Percentiles rank a stretch among this genome's conserved stretches.
Conservation (phyloP, 1,284 basidiomycete species). For the Gomphus bonarii region DNA sequence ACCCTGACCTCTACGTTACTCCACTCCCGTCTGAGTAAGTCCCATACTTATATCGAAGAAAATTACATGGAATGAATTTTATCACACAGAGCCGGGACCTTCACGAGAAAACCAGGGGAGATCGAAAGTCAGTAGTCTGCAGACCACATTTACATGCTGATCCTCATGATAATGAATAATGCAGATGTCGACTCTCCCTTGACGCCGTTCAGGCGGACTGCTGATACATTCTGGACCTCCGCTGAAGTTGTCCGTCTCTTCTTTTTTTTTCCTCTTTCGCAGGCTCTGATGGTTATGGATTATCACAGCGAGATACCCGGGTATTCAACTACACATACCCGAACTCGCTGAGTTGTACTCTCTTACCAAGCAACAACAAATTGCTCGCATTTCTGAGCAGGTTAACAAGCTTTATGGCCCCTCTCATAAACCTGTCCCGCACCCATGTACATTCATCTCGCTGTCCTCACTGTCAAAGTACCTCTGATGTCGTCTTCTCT, state of each 20-base stretch:
- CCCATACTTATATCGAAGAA: not conserved
- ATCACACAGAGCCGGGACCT: not conserved
- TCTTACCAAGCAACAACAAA: not conserved
- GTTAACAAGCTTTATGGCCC: slow-evolving; percentile 3
- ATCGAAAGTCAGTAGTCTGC: not conserved
- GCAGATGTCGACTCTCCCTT: slow-evolving; percentile 3
- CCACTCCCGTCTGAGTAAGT: not conserved
- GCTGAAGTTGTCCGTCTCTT: not conserved
- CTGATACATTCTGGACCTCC: not conserved
- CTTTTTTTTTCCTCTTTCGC: not conserved
- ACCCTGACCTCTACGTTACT: slow-evolving; percentile 29
- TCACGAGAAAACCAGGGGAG: slow-evolving; percentile 2
- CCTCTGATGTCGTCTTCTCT: not conserved
- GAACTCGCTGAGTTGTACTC: not conserved
- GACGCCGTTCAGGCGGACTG: not conserved
- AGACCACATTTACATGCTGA: not conserved
- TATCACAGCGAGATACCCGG: not conserved
- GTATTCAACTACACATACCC: slow-evolving; percentile 2
- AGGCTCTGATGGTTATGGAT: too few relatives aligned
- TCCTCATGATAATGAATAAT: not conserved
- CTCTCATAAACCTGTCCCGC: not conserved
- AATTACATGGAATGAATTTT: not conserved
- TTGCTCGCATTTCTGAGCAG: not conserved
- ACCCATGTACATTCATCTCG: not conserved
- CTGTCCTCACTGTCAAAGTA: not conserved